Evolutionary conservation across 129 eudicot species (phyloP).

Genomic region (Helianthus annuus): HanXRQr2.0-SUNRISE NC_035440.2:33107271-33107770

Average conservation of each 20-base stretch:
- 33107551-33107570: slow-evolving; percentile 58
- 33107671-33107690: slow-evolving; percentile 62
- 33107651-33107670: slow-evolving; percentile 22
- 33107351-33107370: neutral
- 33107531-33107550: slow-evolving; percentile 72
- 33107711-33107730: slow-evolving; percentile 62
- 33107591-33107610: slow-evolving; percentile 36
- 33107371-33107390: neutral
- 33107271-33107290: neutral
- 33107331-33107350: slow-evolving; percentile 6
- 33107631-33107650: slow-evolving; percentile 7
- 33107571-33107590: slow-evolving; percentile 59
- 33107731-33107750: slow-evolving; percentile 64
- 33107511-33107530: slow-evolving; percentile 49
- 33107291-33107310: slow-evolving; percentile 18
- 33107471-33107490: slow-evolving; percentile 62
- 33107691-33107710: slow-evolving; percentile 62
- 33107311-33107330: slow-evolving; percentile 18
- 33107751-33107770: slow-evolving; percentile 67
- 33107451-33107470: slow-evolving; percentile 62
- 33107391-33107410: slow-evolving; percentile 28
- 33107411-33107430: slow-evolving; percentile 33
- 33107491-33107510: slow-evolving; percentile 70
- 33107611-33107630: slow-evolving; percentile 15
- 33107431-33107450: slow-evolving; percentile 30